Percentiles rank a stretch among this genome's conserved stretches.
Evolutionary conservation across 2,329 filamentous ascomycete genomes (phyloP).

Genomic region (Exophiala sideris): DNA sequence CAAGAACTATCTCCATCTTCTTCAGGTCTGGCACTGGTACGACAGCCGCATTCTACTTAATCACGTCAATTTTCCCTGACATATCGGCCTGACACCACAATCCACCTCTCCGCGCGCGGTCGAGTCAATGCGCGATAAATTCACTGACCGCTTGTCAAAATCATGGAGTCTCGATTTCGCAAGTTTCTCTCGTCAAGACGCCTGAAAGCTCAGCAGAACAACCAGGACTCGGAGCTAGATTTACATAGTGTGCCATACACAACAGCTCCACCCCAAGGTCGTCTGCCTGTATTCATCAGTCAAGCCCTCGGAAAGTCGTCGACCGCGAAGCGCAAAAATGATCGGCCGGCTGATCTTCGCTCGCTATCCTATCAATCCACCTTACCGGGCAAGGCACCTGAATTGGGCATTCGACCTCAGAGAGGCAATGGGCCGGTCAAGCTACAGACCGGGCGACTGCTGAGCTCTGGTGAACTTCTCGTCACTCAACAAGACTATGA

Average conservation of each 20-base stretch:
- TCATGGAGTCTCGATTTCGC: slow-evolving; percentile 23
- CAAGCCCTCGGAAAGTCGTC: slow-evolving; percentile 17
- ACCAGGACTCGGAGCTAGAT: slow-evolving; percentile 15
- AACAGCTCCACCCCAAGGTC: slow-evolving; percentile 12
- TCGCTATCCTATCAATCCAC: slow-evolving; percentile 24
- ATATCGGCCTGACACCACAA: slow-evolving; percentile 14
- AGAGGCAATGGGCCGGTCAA: slow-evolving; percentile 30
- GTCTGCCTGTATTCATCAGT: slow-evolving; percentile 19
- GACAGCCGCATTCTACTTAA: slow-evolving; percentile 10
- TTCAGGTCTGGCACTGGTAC: background rate
- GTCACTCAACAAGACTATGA: slow-evolving; percentile 26
- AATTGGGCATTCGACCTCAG: slow-evolving; percentile 23
- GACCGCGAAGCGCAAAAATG: slow-evolving; percentile 2
- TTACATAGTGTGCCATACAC: slow-evolving; percentile 20
- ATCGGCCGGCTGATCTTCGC: slow-evolving; percentile 4
- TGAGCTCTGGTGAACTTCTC: slow-evolving; percentile 29
- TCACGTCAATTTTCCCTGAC: slow-evolving; percentile 19
- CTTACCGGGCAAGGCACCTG: slow-evolving; percentile 23
- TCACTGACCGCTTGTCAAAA: slow-evolving; percentile 5
- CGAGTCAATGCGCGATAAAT: slow-evolving; percentile 16
- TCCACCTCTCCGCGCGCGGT: slow-evolving; percentile 1
- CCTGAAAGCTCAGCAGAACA: slow-evolving; percentile 7
- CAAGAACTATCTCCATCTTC: slow-evolving; percentile 1
- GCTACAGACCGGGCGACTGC: slow-evolving; percentile 27
- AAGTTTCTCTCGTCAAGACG: slow-evolving; percentile 16